Conservation (phyloP, 805 yeast genomes). For the Candida qinlingensis region DNA sequence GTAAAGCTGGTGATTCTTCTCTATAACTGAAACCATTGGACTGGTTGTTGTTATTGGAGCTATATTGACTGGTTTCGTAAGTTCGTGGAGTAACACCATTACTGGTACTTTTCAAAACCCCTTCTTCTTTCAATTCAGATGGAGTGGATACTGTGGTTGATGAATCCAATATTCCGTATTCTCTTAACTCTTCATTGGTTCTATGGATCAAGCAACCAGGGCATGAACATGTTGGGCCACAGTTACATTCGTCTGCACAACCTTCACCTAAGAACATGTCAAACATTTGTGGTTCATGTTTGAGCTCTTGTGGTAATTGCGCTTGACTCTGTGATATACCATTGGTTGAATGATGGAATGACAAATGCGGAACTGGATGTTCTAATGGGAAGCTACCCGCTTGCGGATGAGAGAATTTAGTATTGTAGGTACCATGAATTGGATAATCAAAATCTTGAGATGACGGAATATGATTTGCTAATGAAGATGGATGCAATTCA, state of each 20-base stretch:
- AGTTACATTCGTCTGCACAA: conserved; percentile 22
- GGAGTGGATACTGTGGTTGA: conserved; percentile 17
- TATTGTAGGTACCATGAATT: neutral
- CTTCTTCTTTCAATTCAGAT: conserved; percentile 4
- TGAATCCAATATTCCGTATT: conserved; percentile 19
- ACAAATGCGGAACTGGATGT: neutral
- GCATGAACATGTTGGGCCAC: conserved; percentile 24
- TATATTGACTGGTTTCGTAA: neutral
- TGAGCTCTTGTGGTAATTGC: neutral
- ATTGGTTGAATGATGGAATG: neutral
- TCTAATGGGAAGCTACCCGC: too few species aligned
- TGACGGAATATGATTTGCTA: neutral
- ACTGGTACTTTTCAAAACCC: neutral
- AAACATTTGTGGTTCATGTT: conserved; percentile 7
- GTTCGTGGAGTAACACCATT: conserved; percentile 1
- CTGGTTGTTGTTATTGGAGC: neutral
- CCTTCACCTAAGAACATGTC: conserved; percentile 20
- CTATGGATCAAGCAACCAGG: conserved; percentile 25
- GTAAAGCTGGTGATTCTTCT: neutral
- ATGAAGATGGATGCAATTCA: neutral
- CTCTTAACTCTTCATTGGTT: conserved; percentile 21
- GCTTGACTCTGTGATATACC: neutral
- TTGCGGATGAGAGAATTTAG: too few species aligned
- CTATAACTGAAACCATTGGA: neutral
- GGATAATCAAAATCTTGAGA: neutral